These are phyloP conservation scores for Leccinum pseudoinsigne DNA, from an alignment of 1,284 basidiomycete species.

Conservation along the genomic window DNA sequence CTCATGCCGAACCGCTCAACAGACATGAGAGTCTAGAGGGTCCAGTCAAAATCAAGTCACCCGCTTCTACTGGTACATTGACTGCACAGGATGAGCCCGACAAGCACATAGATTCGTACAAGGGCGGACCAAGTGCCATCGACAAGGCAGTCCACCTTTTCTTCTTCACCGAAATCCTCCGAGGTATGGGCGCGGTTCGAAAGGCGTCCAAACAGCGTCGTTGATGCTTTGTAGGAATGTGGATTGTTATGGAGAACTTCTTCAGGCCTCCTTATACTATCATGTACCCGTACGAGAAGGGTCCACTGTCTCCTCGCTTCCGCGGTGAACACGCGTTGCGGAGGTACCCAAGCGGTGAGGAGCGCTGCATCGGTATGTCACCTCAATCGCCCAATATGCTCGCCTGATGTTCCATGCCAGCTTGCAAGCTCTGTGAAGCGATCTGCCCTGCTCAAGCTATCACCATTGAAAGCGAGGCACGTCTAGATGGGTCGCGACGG, in stretches of 20 bases:
- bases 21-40: constrained; percentile 24
- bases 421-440: constrained; percentile 99
- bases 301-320: constrained; percentile 96
- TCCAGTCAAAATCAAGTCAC: constrained; percentile 32
- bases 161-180: constrained; percentile 98
- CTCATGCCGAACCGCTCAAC: constrained; percentile 24
- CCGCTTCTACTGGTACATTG: constrained; percentile 41
- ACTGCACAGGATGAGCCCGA: constrained; percentile 45
- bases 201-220: neutral
- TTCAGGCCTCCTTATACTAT: constrained; percentile 98
- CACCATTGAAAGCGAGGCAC: constrained; percentile 97
- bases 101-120: constrained; percentile 65
- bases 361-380: constrained; percentile 91
- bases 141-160: constrained; percentile 97
- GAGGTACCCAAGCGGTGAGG: constrained; percentile 97
- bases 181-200: constrained; percentile 60
- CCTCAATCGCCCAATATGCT: neutral
- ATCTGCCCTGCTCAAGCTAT: constrained; percentile 99
- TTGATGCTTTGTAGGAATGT: constrained; percentile 73
- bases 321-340: constrained; percentile 99
- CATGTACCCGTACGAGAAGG: constrained; percentile 98
- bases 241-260: constrained; percentile 98
- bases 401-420: constrained; percentile 42
- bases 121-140: constrained; percentile 81
- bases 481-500: constrained; percentile 92